Base-by-base conservation (phyloP, 2,329 filamentous ascomycete genomes). In the Dendryphion nanum region DNA sequence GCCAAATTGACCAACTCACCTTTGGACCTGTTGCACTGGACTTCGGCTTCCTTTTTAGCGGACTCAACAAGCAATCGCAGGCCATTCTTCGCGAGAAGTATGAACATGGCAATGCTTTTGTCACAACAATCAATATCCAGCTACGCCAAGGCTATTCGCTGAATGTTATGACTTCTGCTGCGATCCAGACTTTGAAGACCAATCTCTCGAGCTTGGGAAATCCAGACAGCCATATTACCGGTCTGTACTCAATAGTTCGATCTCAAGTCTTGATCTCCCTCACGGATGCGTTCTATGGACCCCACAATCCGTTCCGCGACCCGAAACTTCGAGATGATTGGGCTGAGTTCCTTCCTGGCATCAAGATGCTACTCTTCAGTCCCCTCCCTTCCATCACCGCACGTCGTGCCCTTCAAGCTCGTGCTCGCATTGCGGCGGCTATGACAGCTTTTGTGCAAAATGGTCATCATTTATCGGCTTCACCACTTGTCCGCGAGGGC, bases 261-360 rank as follows among this genome's bases (percentile, higher is more conserved):
- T 58, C 63, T 37, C 48, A 57, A 15, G 56, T 70, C 16, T 64
- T 61, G 0, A 42, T 57, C 4, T 66, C 69, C 2, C 59, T 65
- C 30, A 72, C 68, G 0, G 51, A 63, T 30, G 59, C 67, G 12
- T 56, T 69, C 0, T 73, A 72, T 42, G 70, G 69, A 2, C 64
- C 64, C 0, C 48, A 64, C 38, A 72, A 71, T 40, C 69, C 69
- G 0, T 71, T 58, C 26, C 48, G 64, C 21, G 61, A 70, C 30
- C 53, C 55, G 6, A 40, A 37, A 2, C 50, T 69, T 12, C 61
- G 61, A 30, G 45, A 61, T 28, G 60, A 59, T 17, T 70, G 68
- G 48, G 62, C 50, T 50, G 37, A 58, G 31, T 42, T 55, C 53
- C 40, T 58, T 3, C 48, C 51, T 0, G 56, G 55, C 7, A 59